Conservation (phyloP, 1,284 basidiomycete species). For the Coniophora puteana region DNA sequence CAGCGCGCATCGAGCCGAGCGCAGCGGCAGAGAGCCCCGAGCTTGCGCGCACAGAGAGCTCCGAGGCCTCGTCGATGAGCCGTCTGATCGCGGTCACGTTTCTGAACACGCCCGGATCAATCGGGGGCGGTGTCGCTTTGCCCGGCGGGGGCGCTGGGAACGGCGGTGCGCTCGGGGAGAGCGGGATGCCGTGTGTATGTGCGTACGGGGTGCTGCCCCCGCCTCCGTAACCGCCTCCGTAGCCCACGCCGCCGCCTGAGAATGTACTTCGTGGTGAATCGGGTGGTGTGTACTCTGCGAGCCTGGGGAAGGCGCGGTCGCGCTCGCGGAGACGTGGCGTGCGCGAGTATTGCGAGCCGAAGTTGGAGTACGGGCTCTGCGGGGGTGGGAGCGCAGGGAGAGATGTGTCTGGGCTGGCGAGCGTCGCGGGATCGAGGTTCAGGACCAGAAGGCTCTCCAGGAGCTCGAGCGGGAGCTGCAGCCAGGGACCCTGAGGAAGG, state of each 20-base stretch:
- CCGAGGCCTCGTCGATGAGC: conserved; percentile 81
- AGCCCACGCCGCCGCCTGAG: too few species aligned
- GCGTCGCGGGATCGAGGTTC: conserved; percentile 68
- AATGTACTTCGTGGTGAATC: too few species aligned
- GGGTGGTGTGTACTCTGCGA: conserved; percentile 49
- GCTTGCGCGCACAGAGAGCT: conserved; percentile 75
- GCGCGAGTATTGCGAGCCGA: conserved; percentile 10
- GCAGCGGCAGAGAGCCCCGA: conserved; percentile 74
- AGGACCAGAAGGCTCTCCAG: conserved; percentile 74
- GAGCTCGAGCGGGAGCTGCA: conserved; percentile 79
- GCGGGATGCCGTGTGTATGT: too few species aligned
- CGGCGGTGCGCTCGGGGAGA: conserved; percentile 28
- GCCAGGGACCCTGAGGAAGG: conserved; percentile 69
- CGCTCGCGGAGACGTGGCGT: conserved; percentile 31
- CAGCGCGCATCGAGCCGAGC: conserved; percentile 55
- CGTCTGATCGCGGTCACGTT: conserved; percentile 67
- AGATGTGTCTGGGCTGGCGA: conserved; percentile 45
- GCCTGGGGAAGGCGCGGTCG: conserved; percentile 36
- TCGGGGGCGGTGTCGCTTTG: conserved; percentile 70
- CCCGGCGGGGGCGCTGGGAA: conserved; percentile 52
- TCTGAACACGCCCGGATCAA: conserved; percentile 80
- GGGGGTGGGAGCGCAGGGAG: conserved; percentile 26
- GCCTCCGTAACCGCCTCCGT: too few species aligned
- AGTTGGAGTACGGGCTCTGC: conserved; percentile 24
- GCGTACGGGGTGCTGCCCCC: conserved; percentile 27